Evolutionary conservation across 345 rosid species (phyloP).

Genomic region (Citrus hindsii): DNA sequence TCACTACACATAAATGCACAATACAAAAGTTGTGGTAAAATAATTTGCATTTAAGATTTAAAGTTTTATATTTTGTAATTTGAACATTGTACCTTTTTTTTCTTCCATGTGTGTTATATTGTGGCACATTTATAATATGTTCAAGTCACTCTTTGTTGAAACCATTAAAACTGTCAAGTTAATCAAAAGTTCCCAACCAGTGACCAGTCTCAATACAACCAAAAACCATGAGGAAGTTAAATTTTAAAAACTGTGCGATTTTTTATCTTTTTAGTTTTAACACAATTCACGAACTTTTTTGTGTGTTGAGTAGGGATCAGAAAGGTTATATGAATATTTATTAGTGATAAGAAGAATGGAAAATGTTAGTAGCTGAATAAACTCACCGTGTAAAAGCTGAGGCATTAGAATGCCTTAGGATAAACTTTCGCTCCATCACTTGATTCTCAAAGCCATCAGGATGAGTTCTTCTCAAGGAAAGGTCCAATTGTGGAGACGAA

Average conservation of each 20-base stretch:
- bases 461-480: slow-evolving; percentile 62
- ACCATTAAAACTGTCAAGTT: not conserved
- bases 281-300: not conserved
- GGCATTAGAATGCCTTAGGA: slow-evolving; percentile 69
- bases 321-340: not conserved
- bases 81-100: not conserved
- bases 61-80: not conserved
- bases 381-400: slow-evolving; percentile 84
- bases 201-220: not conserved
- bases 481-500: slow-evolving; percentile 58
- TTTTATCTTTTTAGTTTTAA: not conserved
- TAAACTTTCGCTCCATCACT: slow-evolving; percentile 41
- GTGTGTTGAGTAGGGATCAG: not conserved
- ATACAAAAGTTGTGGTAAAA: not conserved
- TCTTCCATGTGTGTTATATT: not conserved
- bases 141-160: not conserved
- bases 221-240: not conserved
- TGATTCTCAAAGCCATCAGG: slow-evolving; percentile 38
- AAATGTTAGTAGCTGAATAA: slow-evolving; percentile 1
- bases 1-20: not conserved
- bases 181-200: not conserved
- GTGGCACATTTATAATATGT: not conserved
- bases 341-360: not conserved
- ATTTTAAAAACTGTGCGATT: too few species aligned
- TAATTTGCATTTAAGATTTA: not conserved